phyloP scores from a whole-genome alignment of 1,284 basidiomycete genomes.

The Ustilago trichophora region DNA sequence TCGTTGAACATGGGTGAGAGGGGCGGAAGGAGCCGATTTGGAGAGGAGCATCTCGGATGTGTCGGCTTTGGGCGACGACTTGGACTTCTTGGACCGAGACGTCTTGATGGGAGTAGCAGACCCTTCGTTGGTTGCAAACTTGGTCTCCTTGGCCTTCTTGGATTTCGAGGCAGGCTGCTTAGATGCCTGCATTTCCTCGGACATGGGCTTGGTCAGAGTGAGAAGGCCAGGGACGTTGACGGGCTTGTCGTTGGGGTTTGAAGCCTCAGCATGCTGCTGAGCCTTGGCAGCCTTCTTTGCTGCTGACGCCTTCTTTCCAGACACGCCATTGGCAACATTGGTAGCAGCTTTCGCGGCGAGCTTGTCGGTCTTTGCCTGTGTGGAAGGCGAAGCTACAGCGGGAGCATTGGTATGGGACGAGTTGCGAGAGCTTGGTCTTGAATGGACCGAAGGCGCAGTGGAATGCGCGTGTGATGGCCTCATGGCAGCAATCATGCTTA shows the following conservation, averaged over 20 bases:
- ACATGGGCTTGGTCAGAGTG: conserved; percentile 47
- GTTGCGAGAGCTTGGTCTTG: conserved; percentile 45
- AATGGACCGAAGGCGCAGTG: conserved; percentile 39
- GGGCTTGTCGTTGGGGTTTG: conserved; percentile 7
- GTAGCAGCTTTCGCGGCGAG: conserved; percentile 23
- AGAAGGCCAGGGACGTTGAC: conserved; percentile 42
- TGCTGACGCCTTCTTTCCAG: conserved; percentile 42
- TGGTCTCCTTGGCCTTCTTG: conserved; percentile 44
- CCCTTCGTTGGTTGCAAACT: conserved; percentile 23
- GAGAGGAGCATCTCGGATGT: conserved; percentile 38
- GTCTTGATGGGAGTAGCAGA: conserved; percentile 33
- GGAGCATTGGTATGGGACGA: conserved; percentile 28
- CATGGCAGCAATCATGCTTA: conserved; percentile 59
- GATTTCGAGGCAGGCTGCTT: conserved; percentile 23
- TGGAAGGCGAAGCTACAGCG: conserved; percentile 35
- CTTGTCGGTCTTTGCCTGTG: conserved; percentile 31
- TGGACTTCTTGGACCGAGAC: conserved; percentile 30
- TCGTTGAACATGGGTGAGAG: conserved; percentile 16
- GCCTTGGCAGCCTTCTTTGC: conserved; percentile 31
- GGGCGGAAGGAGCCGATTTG: conserved; percentile 40
- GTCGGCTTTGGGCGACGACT: conserved; percentile 32
- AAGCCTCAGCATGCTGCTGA: conserved; percentile 10
- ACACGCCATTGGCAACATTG: conserved; percentile 25
- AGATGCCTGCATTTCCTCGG: conserved; percentile 32
- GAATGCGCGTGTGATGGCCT: conserved; percentile 44